phyloP scores from a whole-genome alignment of 1,139 yeast genomes.

The Geotrichum phurueaensis region DNA sequence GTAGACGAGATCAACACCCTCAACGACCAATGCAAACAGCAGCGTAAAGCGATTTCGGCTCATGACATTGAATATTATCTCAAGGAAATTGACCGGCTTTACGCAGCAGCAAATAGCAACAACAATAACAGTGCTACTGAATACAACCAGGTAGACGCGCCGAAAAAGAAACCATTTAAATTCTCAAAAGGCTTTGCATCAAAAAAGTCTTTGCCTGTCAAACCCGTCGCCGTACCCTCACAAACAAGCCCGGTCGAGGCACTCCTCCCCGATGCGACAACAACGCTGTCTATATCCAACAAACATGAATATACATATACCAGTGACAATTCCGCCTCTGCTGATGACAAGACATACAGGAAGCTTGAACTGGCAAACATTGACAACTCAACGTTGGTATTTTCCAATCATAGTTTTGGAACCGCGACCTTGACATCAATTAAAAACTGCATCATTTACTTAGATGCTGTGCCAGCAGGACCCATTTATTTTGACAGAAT shows the following conservation, averaged over 20 bases:
- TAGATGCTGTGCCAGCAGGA: conserved; percentile 9
- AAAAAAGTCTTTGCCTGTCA: background rate
- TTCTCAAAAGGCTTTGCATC: conserved; percentile 2
- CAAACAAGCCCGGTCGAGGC: background rate
- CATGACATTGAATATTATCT: conserved; percentile 6
- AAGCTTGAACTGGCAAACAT: conserved; percentile 2
- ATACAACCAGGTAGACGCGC: background rate
- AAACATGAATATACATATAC: background rate
- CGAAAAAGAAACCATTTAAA: background rate
- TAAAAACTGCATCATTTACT: conserved; percentile 2
- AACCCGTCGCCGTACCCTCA: background rate
- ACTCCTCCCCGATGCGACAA: background rate
- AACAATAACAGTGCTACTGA: background rate
- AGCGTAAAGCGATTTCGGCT: background rate
- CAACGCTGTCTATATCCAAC: background rate
- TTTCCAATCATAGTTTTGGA: background rate
- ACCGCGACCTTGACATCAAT: conserved; percentile 11
- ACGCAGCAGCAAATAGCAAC: background rate
- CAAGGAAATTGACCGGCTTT: conserved; percentile 3
- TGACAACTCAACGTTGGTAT: background rate
- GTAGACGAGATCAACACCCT: background rate
- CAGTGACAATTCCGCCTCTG: background rate
- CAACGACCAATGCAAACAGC: background rate
- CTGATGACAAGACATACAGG: background rate
- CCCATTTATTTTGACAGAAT: conserved; percentile 13